phyloP scores from a whole-genome alignment of 345 rosid species.

The Acer saccharum region DNA sequence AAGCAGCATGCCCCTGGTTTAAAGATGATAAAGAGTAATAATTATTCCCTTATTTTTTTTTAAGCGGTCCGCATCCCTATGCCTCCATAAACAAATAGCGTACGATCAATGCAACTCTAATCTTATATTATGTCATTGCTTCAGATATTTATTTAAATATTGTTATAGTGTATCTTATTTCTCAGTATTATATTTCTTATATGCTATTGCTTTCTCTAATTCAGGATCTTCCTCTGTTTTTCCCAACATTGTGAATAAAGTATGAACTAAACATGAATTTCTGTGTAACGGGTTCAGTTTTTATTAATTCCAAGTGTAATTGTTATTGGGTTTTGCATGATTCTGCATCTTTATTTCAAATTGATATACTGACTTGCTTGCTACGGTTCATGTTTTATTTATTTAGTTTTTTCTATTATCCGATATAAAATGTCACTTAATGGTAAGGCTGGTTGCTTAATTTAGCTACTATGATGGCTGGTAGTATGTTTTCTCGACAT shows the following conservation, averaged over 20 bases:
- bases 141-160: background rate
- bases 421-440: background rate
- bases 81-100: background rate
- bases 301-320: background rate
- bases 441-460: background rate
- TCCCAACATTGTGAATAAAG: background rate
- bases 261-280: background rate
- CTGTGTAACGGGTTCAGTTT: background rate
- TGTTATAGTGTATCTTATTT: background rate
- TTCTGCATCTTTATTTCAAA: background rate
- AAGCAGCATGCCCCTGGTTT: too few relatives aligned
- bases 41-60: too few relatives aligned
- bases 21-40: too few relatives aligned
- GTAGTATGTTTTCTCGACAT: too few relatives aligned
- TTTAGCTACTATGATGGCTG: conserved; percentile 24
- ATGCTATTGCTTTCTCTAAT: background rate
- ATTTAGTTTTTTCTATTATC: background rate
- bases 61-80: background rate
- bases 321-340: conserved; percentile 2
- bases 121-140: background rate
- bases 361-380: background rate
- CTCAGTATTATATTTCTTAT: too few relatives aligned
- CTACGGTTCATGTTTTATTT: background rate
- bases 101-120: background rate
- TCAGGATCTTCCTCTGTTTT: background rate